Conservation (phyloP, 306 rosid species). For the Casuarina equisetifolia region DNA sequence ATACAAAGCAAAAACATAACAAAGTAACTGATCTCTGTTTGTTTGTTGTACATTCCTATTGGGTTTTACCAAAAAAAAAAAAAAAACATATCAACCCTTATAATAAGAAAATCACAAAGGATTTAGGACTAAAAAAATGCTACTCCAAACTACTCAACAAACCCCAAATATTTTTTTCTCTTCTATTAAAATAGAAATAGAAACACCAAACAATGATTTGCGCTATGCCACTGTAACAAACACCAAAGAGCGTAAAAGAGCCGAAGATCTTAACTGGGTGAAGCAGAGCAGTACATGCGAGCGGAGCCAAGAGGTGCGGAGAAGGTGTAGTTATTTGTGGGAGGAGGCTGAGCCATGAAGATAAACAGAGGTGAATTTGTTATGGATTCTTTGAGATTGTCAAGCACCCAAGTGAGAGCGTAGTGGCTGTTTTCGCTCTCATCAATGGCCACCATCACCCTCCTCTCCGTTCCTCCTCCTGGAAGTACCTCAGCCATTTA, state of each 20-base stretch:
- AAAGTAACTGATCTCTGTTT: too few species aligned
- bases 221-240: neutral
- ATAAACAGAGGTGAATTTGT: slow-evolving; percentile 25
- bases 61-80: too few species aligned
- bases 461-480: slow-evolving; percentile 27
- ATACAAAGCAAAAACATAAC: too few species aligned
- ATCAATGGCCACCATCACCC: slow-evolving; percentile 56
- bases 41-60: too few species aligned
- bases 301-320: slow-evolving; percentile 44
- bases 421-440: slow-evolving; percentile 48
- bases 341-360: slow-evolving; percentile 48
- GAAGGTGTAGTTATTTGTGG: slow-evolving; percentile 28
- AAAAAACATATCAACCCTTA: too few species aligned
- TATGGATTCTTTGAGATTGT: slow-evolving; percentile 45
- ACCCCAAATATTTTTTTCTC: neutral
- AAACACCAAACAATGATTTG: neutral
- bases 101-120: too few species aligned
- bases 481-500: slow-evolving; percentile 8
- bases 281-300: slow-evolving; percentile 33
- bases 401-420: slow-evolving; percentile 50
- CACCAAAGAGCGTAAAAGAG: neutral
- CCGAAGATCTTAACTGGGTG: slow-evolving; percentile 40
- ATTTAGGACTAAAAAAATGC: too few species aligned
- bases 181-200: neutral
- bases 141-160: neutral